A percentile compares a stretch with the other conserved stretches of the same genome.
Conservation (phyloP, 129 eudicot genomes). For the Ambrosia trifida region DNA sequence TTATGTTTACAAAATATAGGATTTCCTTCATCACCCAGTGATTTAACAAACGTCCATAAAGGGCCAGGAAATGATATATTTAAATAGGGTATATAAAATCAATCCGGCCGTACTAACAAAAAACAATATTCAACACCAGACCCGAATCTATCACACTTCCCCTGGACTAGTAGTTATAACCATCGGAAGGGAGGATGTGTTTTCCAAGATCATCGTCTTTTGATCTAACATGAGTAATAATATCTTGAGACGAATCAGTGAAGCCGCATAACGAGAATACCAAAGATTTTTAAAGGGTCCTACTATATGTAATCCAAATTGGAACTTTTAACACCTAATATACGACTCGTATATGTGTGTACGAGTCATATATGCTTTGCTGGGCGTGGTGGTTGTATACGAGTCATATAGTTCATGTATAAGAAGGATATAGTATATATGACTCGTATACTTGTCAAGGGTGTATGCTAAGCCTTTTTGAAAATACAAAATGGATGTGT, state of each 20-base stretch:
- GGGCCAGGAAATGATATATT: constrained; percentile 32
- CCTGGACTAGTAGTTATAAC: constrained; percentile 7
- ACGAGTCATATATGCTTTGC: no score
- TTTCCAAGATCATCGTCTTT: constrained; percentile 35
- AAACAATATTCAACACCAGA: constrained; percentile 29
- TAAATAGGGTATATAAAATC: constrained; percentile 23
- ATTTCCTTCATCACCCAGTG: constrained; percentile 11
- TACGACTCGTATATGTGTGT: no score
- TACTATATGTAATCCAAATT: no score
- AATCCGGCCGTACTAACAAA: constrained; percentile 32
- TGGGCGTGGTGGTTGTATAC: no score
- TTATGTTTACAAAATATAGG: constrained; percentile 14
- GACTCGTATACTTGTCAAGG: no score
- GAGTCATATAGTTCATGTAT: no score
- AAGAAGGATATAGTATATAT: no score
- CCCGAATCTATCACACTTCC: constrained; percentile 21
- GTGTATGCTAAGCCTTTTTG: no score
- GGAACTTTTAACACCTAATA: no score
- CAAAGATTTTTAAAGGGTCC: no score
- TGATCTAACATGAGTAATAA: constrained; percentile 25
- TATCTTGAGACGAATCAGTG: neutral
- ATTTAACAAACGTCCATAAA: constrained; percentile 23
- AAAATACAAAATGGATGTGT: no score
- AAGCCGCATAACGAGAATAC: no score
- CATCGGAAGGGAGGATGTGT: constrained; percentile 10